phyloP scores from a whole-genome alignment of 306 rosid genomes.

The Vigna unguiculata region DNA sequence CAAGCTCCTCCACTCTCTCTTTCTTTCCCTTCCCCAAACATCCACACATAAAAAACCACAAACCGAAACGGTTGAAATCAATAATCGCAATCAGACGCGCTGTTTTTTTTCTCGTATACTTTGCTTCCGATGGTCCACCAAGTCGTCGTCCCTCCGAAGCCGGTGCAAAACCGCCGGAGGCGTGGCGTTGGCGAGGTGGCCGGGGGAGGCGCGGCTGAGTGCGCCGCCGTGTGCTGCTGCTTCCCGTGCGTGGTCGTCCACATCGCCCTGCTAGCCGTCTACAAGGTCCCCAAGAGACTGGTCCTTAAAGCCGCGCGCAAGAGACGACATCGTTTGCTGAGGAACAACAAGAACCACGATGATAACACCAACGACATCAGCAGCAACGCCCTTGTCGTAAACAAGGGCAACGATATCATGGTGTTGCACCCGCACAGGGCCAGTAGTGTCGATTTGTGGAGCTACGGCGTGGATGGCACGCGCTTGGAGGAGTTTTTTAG shows the following conservation, averaged over 20 bases:
- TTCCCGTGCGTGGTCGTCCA: slow-evolving; percentile 73
- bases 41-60: neutral
- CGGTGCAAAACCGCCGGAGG: neutral
- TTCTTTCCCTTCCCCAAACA: neutral
- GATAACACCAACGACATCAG: too few species aligned
- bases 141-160: slow-evolving; percentile 24
- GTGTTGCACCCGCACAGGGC: slow-evolving; percentile 38
- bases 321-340: slow-evolving; percentile 33
- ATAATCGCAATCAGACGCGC: neutral
- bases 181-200: slow-evolving; percentile 63
- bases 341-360: neutral
- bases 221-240: slow-evolving; percentile 86
- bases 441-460: neutral
- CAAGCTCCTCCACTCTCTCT: neutral
- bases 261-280: slow-evolving; percentile 55
- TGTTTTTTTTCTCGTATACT: neutral
- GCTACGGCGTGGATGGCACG: neutral
- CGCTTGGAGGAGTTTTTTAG: slow-evolving; percentile 8
- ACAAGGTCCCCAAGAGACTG: slow-evolving; percentile 62
- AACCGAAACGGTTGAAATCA: too few species aligned
- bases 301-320: slow-evolving; percentile 55
- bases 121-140: slow-evolving; percentile 43
- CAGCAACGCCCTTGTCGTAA: neutral
- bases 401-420: slow-evolving; percentile 13
- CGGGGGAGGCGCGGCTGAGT: slow-evolving; percentile 76